A percentile compares a stretch with the other conserved stretches of the same genome.
phyloP scores from a whole-genome alignment of 768 basidiomycete genomes.

The Pleurotus ostreatus region DNA sequence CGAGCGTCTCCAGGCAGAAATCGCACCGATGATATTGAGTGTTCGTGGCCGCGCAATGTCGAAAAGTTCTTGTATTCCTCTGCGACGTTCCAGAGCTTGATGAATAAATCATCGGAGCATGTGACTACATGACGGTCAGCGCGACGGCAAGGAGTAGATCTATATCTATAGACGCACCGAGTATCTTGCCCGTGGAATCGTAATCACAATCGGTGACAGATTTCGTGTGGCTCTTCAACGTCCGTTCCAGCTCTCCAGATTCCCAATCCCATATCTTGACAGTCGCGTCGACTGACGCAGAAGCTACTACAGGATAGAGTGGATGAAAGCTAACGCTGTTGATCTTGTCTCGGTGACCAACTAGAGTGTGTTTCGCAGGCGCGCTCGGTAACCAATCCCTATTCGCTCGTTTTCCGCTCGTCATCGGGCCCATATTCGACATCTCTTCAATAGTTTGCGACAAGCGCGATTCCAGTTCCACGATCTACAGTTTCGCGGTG shows the following conservation, averaged over 20 bases:
- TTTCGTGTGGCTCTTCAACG: conserved; percentile 89
- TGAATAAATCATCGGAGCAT: conserved; percentile 81
- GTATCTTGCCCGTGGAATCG: conserved; percentile 77
- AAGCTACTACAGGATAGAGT: conserved; percentile 75
- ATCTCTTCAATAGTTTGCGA: conserved; percentile 73
- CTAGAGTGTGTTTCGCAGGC: conserved; percentile 73
- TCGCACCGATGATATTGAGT: conserved; percentile 81
- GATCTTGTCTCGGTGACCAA: conserved; percentile 73
- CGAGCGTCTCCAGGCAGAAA: conserved; percentile 84
- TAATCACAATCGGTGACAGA: conserved; percentile 85
- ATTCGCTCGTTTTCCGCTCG: conserved; percentile 53
- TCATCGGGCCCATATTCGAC: conserved; percentile 27
- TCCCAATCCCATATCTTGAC: conserved; percentile 98
- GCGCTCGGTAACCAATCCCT: conserved; percentile 88
- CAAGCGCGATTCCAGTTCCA: conserved; percentile 88
- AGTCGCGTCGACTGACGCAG: conserved; percentile 84
- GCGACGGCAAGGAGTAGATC: neutral
- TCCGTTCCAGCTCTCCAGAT: conserved; percentile 88
- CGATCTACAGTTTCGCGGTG: conserved; percentile 54
- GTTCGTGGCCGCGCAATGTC: conserved; percentile 88
- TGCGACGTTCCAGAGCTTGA: conserved; percentile 89
- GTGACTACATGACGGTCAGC: conserved; percentile 38
- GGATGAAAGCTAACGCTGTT: conserved; percentile 86
- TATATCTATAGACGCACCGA: too few species aligned
- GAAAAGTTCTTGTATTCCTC: conserved; percentile 89